phyloP scores from a whole-genome alignment of 768 basidiomycete genomes.

The Pulveroboletus ravenelii region DNA sequence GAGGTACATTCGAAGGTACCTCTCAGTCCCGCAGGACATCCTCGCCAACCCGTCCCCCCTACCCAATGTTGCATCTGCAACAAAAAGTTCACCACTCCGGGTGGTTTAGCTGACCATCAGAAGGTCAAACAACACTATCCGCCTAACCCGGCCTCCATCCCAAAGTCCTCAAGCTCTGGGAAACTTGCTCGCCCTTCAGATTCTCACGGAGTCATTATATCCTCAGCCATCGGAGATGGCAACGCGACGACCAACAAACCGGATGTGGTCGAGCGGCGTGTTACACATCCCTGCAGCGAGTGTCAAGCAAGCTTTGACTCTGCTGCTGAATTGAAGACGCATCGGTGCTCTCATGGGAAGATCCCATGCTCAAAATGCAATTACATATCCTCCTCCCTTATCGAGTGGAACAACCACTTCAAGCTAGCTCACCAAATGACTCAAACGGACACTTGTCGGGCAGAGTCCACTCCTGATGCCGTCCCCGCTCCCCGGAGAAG shows the following conservation, averaged over 20 bases:
- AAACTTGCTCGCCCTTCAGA: slow-evolving; percentile 2
- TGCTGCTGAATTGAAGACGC: slow-evolving; percentile 16
- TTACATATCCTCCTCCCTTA: slow-evolving; percentile 16
- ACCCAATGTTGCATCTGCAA: slow-evolving; percentile 24
- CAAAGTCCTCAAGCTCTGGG: background rate
- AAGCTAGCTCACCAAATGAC: slow-evolving; percentile 15
- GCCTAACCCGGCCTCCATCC: slow-evolving; percentile 4
- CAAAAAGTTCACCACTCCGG: slow-evolving; percentile 21
- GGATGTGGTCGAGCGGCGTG: slow-evolving; percentile 1
- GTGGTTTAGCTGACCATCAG: slow-evolving; percentile 18
- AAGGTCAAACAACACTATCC: slow-evolving; percentile 21
- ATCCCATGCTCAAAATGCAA: slow-evolving; percentile 25
- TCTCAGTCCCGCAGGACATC: background rate
- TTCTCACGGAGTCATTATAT: slow-evolving; percentile 1
- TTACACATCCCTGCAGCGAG: slow-evolving; percentile 14
- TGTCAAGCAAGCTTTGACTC: slow-evolving; percentile 18
- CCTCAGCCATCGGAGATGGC: background rate
- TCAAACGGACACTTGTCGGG: slow-evolving; percentile 4
- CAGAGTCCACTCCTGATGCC: slow-evolving; percentile 2
- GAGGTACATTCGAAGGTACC: slow-evolving; percentile 11
- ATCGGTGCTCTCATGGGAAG: slow-evolving; percentile 16
- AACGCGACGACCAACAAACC: background rate
- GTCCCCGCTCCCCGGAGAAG: slow-evolving; percentile 3
- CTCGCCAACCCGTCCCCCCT: slow-evolving; percentile 3
- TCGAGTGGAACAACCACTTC: slow-evolving; percentile 29